These are phyloP conservation scores for Sphaerosporella brunnea DNA, from an alignment of 495 filamentous ascomycete genomes.

Conservation along the genomic window DNA sequence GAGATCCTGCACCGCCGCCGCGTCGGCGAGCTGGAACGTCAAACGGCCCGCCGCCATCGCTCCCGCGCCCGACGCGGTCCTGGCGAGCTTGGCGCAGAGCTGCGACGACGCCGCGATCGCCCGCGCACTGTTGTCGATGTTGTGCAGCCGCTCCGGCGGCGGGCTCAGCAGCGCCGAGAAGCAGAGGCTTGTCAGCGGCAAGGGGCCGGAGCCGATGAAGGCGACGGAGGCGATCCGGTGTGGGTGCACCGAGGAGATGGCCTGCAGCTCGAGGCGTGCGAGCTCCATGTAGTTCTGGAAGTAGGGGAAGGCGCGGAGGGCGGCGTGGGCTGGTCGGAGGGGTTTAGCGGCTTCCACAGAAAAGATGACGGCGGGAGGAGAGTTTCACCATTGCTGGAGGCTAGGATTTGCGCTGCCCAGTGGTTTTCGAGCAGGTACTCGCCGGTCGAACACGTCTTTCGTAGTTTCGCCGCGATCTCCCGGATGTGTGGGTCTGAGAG, in stretches of 20 bases:
- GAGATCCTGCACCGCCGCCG: slow-evolving; percentile 18
- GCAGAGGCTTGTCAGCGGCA: slow-evolving; percentile 30
- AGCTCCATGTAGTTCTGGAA: slow-evolving; percentile 31
- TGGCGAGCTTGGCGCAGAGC: slow-evolving; percentile 24
- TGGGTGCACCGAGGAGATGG: slow-evolving; percentile 19
- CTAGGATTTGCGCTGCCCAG: slow-evolving; percentile 27
- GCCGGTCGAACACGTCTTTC: slow-evolving; percentile 27
- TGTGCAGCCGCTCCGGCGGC: slow-evolving; percentile 15
- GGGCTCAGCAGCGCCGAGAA: slow-evolving; percentile 12
- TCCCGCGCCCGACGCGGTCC: no score
- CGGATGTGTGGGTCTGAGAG: slow-evolving; percentile 19
- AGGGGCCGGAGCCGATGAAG: slow-evolving; percentile 32
- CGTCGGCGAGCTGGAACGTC: slow-evolving; percentile 24
- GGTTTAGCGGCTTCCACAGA: no score
- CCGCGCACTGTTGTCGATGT: slow-evolving; percentile 26
- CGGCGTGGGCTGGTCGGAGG: slow-evolving; percentile 14
- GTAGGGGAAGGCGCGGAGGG: slow-evolving; percentile 30
- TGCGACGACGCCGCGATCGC: slow-evolving; percentile 25
- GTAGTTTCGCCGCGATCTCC: slow-evolving; percentile 22
- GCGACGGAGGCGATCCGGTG: slow-evolving; percentile 9
- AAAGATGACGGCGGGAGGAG: no score
- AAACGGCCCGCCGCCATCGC: slow-evolving; percentile 13
- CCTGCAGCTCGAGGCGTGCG: slow-evolving; percentile 29
- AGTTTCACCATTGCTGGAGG: no score
- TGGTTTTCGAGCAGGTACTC: slow-evolving; percentile 29